These are phyloP conservation scores for Spongiforma sp. DNA, from an alignment of 1,284 basidiomycete species.

Conservation along the genomic window DNA sequence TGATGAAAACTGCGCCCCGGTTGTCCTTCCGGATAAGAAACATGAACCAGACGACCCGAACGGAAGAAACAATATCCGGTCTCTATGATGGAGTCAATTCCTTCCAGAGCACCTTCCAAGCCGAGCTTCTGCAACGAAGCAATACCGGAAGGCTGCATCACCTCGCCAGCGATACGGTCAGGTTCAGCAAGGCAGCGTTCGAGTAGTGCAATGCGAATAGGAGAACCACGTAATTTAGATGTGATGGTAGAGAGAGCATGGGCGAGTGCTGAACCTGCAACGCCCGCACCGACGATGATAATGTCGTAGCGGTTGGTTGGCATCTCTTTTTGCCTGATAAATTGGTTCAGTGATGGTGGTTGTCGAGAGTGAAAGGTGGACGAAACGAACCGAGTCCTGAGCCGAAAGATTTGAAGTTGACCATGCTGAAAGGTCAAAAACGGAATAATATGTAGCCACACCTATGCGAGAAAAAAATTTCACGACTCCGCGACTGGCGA, in stretches of 20 bases:
- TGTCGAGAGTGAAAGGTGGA: neutral
- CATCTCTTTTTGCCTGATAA: slow-evolving; percentile 20
- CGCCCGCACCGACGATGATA: slow-evolving; percentile 89
- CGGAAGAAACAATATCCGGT: slow-evolving; percentile 91
- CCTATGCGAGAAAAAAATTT: too few relatives aligned
- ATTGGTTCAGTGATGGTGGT: neutral
- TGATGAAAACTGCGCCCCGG: slow-evolving; percentile 92
- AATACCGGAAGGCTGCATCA: slow-evolving; percentile 95
- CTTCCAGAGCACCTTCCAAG: slow-evolving; percentile 76
- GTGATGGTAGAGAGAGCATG: slow-evolving; percentile 65
- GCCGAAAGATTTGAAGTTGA: too few relatives aligned
- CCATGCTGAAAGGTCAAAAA: too few relatives aligned
- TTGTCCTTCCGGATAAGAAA: slow-evolving; percentile 83
- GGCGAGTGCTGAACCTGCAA: slow-evolving; percentile 82
- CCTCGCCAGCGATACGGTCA: slow-evolving; percentile 97
- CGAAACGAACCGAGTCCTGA: too few relatives aligned
- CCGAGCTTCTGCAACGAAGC: slow-evolving; percentile 80
- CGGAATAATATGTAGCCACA: too few relatives aligned
- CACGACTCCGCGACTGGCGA: too few relatives aligned
- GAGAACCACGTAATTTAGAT: slow-evolving; percentile 49
- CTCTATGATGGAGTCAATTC: slow-evolving; percentile 87
- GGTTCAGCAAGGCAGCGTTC: slow-evolving; percentile 93
- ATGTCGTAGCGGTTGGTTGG: slow-evolving; percentile 64
- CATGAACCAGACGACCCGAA: slow-evolving; percentile 71
- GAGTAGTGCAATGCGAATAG: slow-evolving; percentile 81